Conservation (phyloP, 2,329 filamentous ascomycete genomes). For the Pezicula carpinea region DNA sequence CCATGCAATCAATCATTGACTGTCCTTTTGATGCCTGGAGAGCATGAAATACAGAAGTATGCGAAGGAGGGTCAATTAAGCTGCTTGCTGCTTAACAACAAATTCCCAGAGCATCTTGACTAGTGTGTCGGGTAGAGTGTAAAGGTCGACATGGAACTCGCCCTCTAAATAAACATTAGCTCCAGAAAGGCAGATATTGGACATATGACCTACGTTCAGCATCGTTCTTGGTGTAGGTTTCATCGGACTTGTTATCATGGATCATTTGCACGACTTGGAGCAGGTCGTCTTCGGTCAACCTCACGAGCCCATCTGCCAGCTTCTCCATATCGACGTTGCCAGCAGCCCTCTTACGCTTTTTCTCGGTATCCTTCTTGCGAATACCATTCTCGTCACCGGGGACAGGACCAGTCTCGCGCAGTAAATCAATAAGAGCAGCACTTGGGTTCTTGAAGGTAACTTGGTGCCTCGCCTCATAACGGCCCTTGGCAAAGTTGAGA, state of each 20-base stretch:
- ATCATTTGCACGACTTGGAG: constrained; percentile 96
- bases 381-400: constrained; percentile 70
- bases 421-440: constrained; percentile 70
- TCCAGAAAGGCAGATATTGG: not conserved
- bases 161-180: constrained; percentile 56
- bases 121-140: constrained; percentile 86
- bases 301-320: constrained; percentile 84
- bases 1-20: too few species aligned
- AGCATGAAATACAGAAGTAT: too few species aligned
- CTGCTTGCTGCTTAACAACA: constrained; percentile 29
- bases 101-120: constrained; percentile 97
- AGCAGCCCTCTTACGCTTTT: constrained; percentile 70
- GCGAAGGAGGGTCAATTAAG: not conserved
- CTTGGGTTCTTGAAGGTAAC: constrained; percentile 92
- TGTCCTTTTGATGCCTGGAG: too few species aligned
- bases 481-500: constrained; percentile 78
- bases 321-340: constrained; percentile 83
- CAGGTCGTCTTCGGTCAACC: constrained; percentile 87
- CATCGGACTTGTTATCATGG: constrained; percentile 90
- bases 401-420: constrained; percentile 83
- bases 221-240: constrained; percentile 97
- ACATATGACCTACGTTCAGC: constrained; percentile 70
- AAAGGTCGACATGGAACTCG: constrained; percentile 97
- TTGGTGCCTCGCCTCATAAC: constrained; percentile 78
- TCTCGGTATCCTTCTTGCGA: constrained; percentile 53